These are phyloP conservation scores for Schwanniomyces polymorphus DNA, from an alignment of 805 yeast species.

Conservation along the genomic window DNA sequence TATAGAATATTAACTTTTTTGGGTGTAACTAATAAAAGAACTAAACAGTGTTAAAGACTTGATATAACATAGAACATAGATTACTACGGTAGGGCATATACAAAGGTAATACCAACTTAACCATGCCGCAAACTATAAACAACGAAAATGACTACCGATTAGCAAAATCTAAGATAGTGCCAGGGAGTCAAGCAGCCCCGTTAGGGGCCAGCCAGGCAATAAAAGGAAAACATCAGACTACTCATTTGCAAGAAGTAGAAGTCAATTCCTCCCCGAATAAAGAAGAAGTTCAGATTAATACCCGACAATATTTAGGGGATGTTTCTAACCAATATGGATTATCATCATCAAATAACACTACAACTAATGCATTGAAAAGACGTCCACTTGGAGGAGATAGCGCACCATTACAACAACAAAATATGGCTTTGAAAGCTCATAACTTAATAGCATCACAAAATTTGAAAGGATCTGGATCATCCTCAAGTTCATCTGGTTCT, in stretches of 20 bases:
- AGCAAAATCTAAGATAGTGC: slow-evolving; percentile 27
- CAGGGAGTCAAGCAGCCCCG: slow-evolving; percentile 2
- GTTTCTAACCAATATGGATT: slow-evolving; percentile 36
- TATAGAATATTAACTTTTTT: background rate
- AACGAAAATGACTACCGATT: slow-evolving; percentile 42
- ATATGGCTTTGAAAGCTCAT: slow-evolving; percentile 3
- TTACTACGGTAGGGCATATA: background rate
- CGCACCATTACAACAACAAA: slow-evolving; percentile 27
- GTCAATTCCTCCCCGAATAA: background rate
- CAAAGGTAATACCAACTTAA: background rate
- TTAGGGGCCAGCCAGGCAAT: background rate
- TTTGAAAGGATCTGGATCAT: slow-evolving; percentile 5
- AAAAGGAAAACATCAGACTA: background rate
- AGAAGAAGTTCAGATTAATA: slow-evolving; percentile 8
- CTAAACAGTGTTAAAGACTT: background rate
- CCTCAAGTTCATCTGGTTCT: slow-evolving; percentile 4
- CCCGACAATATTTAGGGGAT: slow-evolving; percentile 35
- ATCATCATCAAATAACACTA: background rate
- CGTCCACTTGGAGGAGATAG: slow-evolving; percentile 36
- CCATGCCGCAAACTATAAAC: slow-evolving; percentile 18
- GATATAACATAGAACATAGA: background rate
- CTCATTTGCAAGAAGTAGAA: background rate
- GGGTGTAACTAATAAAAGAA: background rate
- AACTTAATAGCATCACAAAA: slow-evolving; percentile 7
- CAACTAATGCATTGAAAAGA: slow-evolving; percentile 13